Percentiles rank a stretch among this genome's conserved stretches.
Conservation (phyloP, 306 rosid species). For the Quercus bicolor region DNA sequence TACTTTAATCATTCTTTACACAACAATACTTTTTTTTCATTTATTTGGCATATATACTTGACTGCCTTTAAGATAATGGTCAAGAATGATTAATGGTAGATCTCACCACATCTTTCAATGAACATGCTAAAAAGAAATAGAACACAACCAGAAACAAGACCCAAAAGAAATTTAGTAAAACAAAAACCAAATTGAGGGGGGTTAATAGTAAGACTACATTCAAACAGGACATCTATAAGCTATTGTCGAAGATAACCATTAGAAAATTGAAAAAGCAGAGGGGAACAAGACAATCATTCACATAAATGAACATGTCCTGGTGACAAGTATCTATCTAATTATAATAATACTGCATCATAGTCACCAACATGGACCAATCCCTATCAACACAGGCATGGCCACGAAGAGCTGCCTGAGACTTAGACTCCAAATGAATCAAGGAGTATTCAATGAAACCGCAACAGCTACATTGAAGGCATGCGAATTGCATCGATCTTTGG, state of each 20-base stretch:
- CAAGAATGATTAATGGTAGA: too few relatives aligned
- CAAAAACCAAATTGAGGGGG: background rate
- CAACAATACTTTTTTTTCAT: too few relatives aligned
- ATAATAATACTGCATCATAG: slow-evolving; percentile 1
- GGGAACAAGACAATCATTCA: background rate
- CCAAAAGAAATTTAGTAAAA: background rate
- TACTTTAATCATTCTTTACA: too few relatives aligned
- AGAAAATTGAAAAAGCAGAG: background rate
- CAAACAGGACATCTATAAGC: background rate
- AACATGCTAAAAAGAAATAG: too few relatives aligned
- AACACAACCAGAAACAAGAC: too few relatives aligned
- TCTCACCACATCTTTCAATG: too few relatives aligned
- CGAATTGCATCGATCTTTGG: slow-evolving; percentile 19
- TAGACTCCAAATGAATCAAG: background rate
- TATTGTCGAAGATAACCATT: background rate
- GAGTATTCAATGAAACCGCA: slow-evolving; percentile 23
- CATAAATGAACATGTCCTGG: background rate
- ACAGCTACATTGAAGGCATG: slow-evolving; percentile 32
- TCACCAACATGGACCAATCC: background rate
- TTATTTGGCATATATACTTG: too few relatives aligned
- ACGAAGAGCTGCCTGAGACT: slow-evolving; percentile 3
- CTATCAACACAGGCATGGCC: slow-evolving; percentile 3
- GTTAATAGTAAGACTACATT: background rate
- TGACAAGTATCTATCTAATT: background rate
- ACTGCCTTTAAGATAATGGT: too few relatives aligned